Evolutionary conservation across 176 grass and related monocot genomes (phyloP), one percentile per base, ranked within the genome.

Genomic region (Rhynchospora pubera): DNA sequence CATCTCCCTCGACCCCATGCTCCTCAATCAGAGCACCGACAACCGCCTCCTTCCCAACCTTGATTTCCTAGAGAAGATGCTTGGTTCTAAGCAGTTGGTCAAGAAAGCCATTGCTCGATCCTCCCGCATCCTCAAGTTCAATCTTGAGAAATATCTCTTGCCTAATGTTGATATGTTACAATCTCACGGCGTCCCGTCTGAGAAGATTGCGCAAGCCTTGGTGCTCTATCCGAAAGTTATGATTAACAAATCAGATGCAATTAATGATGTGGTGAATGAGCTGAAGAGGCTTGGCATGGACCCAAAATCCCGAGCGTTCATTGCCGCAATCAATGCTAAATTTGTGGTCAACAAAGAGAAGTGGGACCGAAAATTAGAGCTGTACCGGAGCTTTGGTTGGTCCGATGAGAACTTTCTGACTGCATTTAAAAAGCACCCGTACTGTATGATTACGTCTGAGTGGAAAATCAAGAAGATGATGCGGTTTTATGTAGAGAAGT

Each of bases 321-420:
- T 82, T 43, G 65, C 82, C 5, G 79, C 85, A 57, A 65, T 95
- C 51, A 52, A 79, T 16, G 45, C 89, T 15, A 70, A 90, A 13
- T 60, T 83, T n/a, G 64, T 23, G 1, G 57, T 85, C 47, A 14
- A 78, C 22, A 65, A 82, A 2, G 28, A 15, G 0, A 85, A 44
- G 19, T 90, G 88, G 88, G 68, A 90, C 1, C 16, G 34, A 28
- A 92, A 85, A 85, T 6, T 88, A 43, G 23, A 61, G 8, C 85
- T 88, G 24, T 95, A 81, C 55, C 28, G 63, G 61, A 92, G 86
- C 64, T 83, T 90, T 28, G 93, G 93, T 9, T 95, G 93, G 93
- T 88, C 90, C 0, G 52, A 90, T 62, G 73, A 90, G 84, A 85
- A 88, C 28, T 57, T 91, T 60, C 75, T 57, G 19, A 12, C 24